Base-by-base conservation (phyloP, 2,329 filamentous ascomycete species). In the Fusarium sp. region DNA sequence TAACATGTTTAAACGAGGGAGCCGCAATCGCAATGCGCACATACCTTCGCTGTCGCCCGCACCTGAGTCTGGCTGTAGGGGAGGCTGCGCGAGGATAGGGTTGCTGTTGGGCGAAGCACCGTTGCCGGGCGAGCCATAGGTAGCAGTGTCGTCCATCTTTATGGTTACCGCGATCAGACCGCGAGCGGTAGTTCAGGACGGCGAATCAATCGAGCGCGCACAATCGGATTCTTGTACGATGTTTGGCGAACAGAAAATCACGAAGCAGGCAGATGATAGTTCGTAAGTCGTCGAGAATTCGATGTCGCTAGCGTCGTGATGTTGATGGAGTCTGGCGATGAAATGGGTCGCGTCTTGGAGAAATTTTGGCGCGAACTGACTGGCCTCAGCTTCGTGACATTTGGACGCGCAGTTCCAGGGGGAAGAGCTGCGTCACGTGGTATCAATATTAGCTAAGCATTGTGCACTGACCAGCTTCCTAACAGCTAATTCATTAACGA, bases 91-190 rank as follows among this genome's bases (percentile, higher is more conserved):
- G 50, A 88, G 82, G 49, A 87, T 86, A 18, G 86, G 84, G 77
- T 89, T 90, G 78, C 84, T 86, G 69, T 84, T 83, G 42, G 89
- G 88, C 50, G 89, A 89, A 72, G 84, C 85, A 75, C 83, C 87
- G 77, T 87, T 87, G 73, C 83, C 84, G 53, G 89, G 86, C 70
- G 88, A 90, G 80, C 85, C 89, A 76, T 88, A 90, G 73, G 82
- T 87, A 76, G 85, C 81, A 69, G 86, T 84, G 73, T 88, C 88
- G 69, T 91, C 89, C 89, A 91, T 91, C 59, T 79, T 83, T 65
- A 64, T 67, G 47, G 60, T 56, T 60, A 60, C 65, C 70, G 70
- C 61, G 60, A 66, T 65, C 33, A 50, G 62, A 62, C 64, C 46
- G 52, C 45, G 63, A 63, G 50, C 60, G 41, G 41, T 62, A 39